phyloP scores from a whole-genome alignment of 768 basidiomycete genomes.

The Lanmaoa rubissima region DNA sequence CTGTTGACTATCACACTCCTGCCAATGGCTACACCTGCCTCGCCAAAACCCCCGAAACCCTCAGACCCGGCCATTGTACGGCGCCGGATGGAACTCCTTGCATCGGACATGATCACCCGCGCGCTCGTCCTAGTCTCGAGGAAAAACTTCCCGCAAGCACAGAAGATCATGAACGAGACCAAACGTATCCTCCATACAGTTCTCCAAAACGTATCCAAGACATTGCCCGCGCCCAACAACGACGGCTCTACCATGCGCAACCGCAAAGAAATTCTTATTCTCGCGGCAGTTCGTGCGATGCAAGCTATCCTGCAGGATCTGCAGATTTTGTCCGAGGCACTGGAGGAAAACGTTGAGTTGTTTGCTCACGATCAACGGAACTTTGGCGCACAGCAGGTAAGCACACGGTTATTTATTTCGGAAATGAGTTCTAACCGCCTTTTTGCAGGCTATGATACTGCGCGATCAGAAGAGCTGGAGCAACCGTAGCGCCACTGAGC shows the following conservation, averaged over 20 bases:
- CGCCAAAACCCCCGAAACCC: slow-evolving; percentile 38
- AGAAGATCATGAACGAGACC: slow-evolving; percentile 87
- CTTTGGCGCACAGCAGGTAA: slow-evolving; percentile 94
- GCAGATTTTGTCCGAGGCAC: slow-evolving; percentile 79
- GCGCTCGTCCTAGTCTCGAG: slow-evolving; percentile 89
- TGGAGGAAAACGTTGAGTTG: slow-evolving; percentile 86
- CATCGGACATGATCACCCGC: slow-evolving; percentile 96
- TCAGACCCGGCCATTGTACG: slow-evolving; percentile 91
- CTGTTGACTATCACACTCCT: slow-evolving; percentile 92
- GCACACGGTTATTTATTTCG: slow-evolving; percentile 10
- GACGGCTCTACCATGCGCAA: slow-evolving; percentile 56
- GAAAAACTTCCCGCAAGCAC: slow-evolving; percentile 87
- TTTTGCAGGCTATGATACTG: slow-evolving; percentile 83
- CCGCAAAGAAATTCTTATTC: slow-evolving; percentile 72
- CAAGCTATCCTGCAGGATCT: slow-evolving; percentile 85
- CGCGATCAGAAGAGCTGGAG: slow-evolving; percentile 97
- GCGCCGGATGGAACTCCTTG: slow-evolving; percentile 92
- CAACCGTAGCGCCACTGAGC: slow-evolving; percentile 84
- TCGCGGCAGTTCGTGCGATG: slow-evolving; percentile 75
- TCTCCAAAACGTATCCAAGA: slow-evolving; percentile 76
- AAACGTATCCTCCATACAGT: slow-evolving; percentile 91
- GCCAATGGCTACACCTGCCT: slow-evolving; percentile 42
- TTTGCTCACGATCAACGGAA: slow-evolving; percentile 95
- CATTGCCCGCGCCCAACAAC: slow-evolving; percentile 56
- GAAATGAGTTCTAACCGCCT: slow-evolving; percentile 1